phyloP scores from a whole-genome alignment of 139 green algal species.

The Pleodorina starrii region DNA sequence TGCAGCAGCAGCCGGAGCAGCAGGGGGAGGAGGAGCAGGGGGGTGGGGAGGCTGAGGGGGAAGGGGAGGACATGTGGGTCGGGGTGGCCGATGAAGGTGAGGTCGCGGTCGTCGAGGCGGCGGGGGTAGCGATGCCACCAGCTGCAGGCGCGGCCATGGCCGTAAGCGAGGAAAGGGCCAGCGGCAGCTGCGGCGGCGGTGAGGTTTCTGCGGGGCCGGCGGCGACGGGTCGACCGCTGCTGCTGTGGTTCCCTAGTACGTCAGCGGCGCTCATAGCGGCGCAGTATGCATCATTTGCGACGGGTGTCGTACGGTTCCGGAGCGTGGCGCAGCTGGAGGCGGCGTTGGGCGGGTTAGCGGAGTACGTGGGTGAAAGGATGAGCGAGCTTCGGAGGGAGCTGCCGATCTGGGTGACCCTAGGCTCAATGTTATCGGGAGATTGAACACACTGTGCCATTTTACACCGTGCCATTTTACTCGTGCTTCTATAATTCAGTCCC shows the following conservation, averaged over 20 bases:
- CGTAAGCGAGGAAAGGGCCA: too few relatives aligned
- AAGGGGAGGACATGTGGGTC: not conserved
- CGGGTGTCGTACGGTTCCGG: not conserved
- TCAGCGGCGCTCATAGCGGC: not conserved
- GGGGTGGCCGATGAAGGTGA: not conserved
- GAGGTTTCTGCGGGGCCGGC: too few relatives aligned
- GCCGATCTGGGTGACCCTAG: slow-evolving; percentile 1
- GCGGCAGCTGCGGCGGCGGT: too few relatives aligned
- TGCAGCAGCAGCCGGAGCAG: too few relatives aligned
- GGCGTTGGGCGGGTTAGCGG: not conserved
- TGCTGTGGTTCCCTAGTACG: not conserved
- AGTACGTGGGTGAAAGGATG: not conserved
- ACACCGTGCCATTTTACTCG: too few relatives aligned
- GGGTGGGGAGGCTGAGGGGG: not conserved
- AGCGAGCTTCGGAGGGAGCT: not conserved
- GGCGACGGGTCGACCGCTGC: too few relatives aligned
- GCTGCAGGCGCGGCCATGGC: too few relatives aligned
- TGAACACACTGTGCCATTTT: too few relatives aligned
- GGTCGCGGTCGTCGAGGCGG: not conserved
- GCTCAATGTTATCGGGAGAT: not conserved
- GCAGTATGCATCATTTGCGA: not conserved
- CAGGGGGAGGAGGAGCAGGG: too few relatives aligned
- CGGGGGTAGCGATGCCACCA: too few relatives aligned
- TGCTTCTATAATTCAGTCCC: too few relatives aligned
- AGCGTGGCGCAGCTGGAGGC: not conserved